Conservation (phyloP, 306 rosid species). For the Rubus parviflorus region DNA sequence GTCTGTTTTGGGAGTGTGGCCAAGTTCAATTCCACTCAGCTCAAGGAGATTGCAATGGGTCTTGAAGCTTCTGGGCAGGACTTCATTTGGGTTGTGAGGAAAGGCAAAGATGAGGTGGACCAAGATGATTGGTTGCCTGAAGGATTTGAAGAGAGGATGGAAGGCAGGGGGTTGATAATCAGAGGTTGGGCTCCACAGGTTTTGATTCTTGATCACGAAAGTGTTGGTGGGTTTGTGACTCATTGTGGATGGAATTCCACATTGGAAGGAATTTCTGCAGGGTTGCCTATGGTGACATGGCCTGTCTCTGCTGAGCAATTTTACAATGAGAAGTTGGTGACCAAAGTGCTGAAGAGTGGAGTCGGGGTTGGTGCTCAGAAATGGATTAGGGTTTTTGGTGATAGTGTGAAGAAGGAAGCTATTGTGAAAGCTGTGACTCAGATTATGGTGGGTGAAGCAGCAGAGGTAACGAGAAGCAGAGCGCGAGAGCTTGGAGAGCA, state of each 20-base stretch:
- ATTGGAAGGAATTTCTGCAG: constrained; percentile 40
- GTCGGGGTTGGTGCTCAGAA: constrained; percentile 31
- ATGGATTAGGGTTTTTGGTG: constrained; percentile 25
- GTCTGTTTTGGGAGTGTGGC: constrained; percentile 36
- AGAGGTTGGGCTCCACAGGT: constrained; percentile 48
- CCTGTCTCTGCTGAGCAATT: constrained; percentile 40
- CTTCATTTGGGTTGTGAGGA: constrained; percentile 50
- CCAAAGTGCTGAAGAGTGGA: constrained; percentile 31
- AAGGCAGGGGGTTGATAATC: constrained; percentile 36
- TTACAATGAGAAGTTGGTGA: constrained; percentile 44
- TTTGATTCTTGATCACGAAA: constrained; percentile 40
- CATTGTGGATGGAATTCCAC: constrained; percentile 55
- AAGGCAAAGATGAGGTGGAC: not conserved
- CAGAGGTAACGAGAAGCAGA: constrained; percentile 33
- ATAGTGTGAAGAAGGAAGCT: constrained; percentile 32
- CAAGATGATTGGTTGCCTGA: constrained; percentile 26
- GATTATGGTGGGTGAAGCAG: constrained; percentile 45
- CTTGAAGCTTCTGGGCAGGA: constrained; percentile 31
- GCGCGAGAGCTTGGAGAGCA: constrained; percentile 18
- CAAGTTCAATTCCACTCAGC: constrained; percentile 26
- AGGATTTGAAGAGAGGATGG: constrained; percentile 40
- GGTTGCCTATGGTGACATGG: constrained; percentile 50
- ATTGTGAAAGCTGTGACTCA: constrained; percentile 31
- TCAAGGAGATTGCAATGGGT: constrained; percentile 36
- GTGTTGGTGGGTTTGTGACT: constrained; percentile 45